Percentiles rank a stretch among this genome's conserved stretches.
These are phyloP conservation scores for Polytrichum commune DNA, from an alignment of 225 moss, liverwort and hornwort genomes.

Conservation along the genomic window DNA sequence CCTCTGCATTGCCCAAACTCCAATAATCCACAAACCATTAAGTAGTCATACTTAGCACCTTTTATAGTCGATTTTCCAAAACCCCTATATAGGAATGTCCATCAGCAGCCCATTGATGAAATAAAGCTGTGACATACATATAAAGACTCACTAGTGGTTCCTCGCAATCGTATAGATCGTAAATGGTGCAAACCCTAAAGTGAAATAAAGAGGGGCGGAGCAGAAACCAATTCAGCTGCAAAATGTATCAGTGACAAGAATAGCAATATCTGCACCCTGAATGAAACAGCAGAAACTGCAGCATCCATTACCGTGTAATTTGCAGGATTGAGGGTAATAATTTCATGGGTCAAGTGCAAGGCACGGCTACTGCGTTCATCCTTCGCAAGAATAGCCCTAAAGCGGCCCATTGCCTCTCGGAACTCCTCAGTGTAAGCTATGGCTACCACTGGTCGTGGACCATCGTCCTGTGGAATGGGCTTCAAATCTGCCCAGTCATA, in stretches of 20 bases:
- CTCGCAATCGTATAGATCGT: no score
- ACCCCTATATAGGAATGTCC: not conserved
- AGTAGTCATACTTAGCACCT: not conserved
- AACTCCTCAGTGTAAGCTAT: constrained; percentile 86
- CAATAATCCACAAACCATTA: no score
- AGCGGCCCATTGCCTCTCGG: constrained; percentile 77
- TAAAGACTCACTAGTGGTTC: no score
- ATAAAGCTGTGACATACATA: no score
- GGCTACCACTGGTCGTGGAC: constrained; percentile 87
- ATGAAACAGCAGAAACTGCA: not conserved
- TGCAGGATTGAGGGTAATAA: constrained; percentile 82
- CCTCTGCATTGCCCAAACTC: no score
- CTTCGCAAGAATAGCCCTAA: constrained; percentile 80
- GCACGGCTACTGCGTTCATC: constrained; percentile 88
- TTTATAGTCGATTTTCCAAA: not conserved
- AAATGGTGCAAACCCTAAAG: no score
- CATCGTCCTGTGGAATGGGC: constrained; percentile 86
- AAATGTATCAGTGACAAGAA: no score
- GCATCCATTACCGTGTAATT: constrained; percentile 76
- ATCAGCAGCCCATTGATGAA: not conserved
- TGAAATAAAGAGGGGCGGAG: no score
- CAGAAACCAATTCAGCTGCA: no score
- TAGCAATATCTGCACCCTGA: no score
- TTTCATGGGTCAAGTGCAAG: constrained; percentile 70
- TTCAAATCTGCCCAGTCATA: constrained; percentile 75